A percentile compares a stretch with the other conserved stretches of the same genome.
phyloP scores from a whole-genome alignment of 176 grass and related monocot species.

The Echinochloa phyllopogon region DNA sequence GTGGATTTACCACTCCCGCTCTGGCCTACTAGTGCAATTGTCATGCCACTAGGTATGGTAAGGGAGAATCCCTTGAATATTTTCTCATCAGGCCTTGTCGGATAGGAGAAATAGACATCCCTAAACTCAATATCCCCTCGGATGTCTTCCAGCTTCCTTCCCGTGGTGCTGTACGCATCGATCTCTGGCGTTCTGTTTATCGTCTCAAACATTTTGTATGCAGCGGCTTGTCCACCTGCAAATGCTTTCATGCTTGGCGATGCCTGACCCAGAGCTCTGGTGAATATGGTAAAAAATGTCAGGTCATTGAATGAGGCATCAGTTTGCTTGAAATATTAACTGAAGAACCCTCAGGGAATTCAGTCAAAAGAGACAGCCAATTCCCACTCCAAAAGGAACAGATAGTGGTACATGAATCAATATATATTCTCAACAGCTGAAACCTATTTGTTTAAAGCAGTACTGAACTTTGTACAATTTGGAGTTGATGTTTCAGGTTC shows the following conservation, averaged over 20 bases:
- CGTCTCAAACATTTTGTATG: slow-evolving; percentile 92
- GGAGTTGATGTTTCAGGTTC: neutral
- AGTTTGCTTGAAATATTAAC: slow-evolving; percentile 10
- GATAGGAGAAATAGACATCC: slow-evolving; percentile 84
- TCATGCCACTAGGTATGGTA: slow-evolving; percentile 60
- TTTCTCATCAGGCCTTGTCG: slow-evolving; percentile 70
- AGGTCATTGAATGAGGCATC: neutral
- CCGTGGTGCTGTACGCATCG: slow-evolving; percentile 59
- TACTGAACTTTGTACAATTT: neutral
- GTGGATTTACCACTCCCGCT: slow-evolving; percentile 93
- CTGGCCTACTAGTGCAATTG: slow-evolving; percentile 81
- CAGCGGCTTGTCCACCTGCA: slow-evolving; percentile 82
- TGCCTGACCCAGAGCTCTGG: slow-evolving; percentile 82
- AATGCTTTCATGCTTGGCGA: slow-evolving; percentile 91
- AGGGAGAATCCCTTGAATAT: slow-evolving; percentile 87
- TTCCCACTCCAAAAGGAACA: neutral
- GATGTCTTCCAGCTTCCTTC: slow-evolving; percentile 75
- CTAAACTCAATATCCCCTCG: slow-evolving; percentile 80
- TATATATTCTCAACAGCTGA: slow-evolving; percentile 6
- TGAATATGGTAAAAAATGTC: slow-evolving; percentile 35
- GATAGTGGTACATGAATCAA: neutral
- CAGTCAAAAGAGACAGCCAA: neutral
- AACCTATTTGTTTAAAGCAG: neutral
- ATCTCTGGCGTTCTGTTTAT: slow-evolving; percentile 90
- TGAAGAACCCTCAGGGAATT: neutral